A percentile compares a stretch with the other conserved stretches of the same genome.
Conservation (phyloP, 2,329 filamentous ascomycete species). For the Scopulariopsis brevicaulis region DNA sequence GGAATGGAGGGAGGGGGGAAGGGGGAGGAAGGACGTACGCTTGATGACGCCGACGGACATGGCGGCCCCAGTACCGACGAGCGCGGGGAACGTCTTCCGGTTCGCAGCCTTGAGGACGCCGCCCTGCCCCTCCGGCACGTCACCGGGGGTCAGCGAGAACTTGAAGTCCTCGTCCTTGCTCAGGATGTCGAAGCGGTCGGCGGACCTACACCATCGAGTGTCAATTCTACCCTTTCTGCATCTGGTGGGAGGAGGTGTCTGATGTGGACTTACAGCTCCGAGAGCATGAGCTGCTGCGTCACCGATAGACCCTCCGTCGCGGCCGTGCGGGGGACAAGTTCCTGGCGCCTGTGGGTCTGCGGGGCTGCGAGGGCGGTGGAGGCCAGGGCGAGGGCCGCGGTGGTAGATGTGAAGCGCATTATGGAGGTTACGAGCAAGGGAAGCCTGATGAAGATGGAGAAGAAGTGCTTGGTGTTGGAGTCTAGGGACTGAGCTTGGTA, state of each 20-base stretch:
- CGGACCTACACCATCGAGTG: constrained; percentile 13
- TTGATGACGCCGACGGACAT: constrained; percentile 40
- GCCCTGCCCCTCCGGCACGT: constrained; percentile 29
- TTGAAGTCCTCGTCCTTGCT: constrained; percentile 26
- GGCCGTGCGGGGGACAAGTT: constrained; percentile 5
- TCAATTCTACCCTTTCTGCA: not conserved
- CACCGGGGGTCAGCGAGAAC: constrained; percentile 32
- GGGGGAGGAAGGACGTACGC: constrained; percentile 14
- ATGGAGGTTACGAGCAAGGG: constrained; percentile 7
- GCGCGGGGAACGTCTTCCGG: constrained; percentile 40
- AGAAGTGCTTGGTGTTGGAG: not conserved
- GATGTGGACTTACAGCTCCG: constrained; percentile 6
- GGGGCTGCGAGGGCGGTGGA: constrained; percentile 18
- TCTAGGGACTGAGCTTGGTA: not conserved
- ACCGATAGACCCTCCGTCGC: constrained; percentile 10
- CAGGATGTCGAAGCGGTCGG: constrained; percentile 25
- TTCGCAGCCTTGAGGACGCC: constrained; percentile 33
- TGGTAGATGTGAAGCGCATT: constrained; percentile 22
- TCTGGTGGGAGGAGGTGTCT: not conserved
- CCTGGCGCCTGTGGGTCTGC: not conserved
- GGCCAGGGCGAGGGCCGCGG: constrained; percentile 25
- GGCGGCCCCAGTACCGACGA: constrained; percentile 34
- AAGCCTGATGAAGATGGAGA: not conserved
- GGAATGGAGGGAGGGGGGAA: not conserved
- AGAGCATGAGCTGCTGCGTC: constrained; percentile 14